Evolutionary conservation across 768 basidiomycete species (phyloP).

Genomic region (Xerocomus brunneocitrinus): DNA sequence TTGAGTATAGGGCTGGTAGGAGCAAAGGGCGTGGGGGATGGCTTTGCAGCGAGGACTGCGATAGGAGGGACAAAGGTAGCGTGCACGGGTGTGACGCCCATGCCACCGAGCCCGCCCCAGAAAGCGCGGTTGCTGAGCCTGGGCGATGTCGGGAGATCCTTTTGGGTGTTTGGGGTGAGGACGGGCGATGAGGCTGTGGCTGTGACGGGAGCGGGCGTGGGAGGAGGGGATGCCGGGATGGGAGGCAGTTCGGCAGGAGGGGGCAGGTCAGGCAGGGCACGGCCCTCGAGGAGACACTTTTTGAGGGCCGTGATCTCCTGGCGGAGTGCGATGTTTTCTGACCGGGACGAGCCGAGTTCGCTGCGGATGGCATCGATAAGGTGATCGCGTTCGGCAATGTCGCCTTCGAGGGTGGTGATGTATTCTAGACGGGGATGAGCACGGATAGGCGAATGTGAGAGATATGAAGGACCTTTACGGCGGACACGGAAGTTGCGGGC

Average conservation of each 20-base stretch:
- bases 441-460: neutral
- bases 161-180: constrained; percentile 68
- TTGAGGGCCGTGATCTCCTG: constrained; percentile 75
- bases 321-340: constrained; percentile 79
- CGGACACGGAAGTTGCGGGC: constrained; percentile 94
- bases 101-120: constrained; percentile 76
- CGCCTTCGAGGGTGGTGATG: constrained; percentile 88
- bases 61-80: constrained; percentile 77
- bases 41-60: constrained; percentile 29
- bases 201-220: constrained; percentile 16
- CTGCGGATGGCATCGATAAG: constrained; percentile 83
- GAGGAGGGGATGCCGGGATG: constrained; percentile 41
- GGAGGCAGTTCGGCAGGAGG: constrained; percentile 40
- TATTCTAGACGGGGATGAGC: constrained; percentile 55
- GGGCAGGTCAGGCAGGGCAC: constrained; percentile 45
- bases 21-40: constrained; percentile 9
- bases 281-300: constrained; percentile 65
- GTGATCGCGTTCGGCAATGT: constrained; percentile 88
- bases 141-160: constrained; percentile 67
- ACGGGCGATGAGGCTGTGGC: constrained; percentile 25
- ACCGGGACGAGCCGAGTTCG: constrained; percentile 73
- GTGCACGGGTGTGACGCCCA: constrained; percentile 81
- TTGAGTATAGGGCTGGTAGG: constrained; percentile 28
- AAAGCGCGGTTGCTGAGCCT: constrained; percentile 50
- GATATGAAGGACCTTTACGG: constrained; percentile 66